These are phyloP conservation scores for Knoxia roxburghii DNA, from an alignment of 257 asterid genomes.

Conservation along the genomic window DNA sequence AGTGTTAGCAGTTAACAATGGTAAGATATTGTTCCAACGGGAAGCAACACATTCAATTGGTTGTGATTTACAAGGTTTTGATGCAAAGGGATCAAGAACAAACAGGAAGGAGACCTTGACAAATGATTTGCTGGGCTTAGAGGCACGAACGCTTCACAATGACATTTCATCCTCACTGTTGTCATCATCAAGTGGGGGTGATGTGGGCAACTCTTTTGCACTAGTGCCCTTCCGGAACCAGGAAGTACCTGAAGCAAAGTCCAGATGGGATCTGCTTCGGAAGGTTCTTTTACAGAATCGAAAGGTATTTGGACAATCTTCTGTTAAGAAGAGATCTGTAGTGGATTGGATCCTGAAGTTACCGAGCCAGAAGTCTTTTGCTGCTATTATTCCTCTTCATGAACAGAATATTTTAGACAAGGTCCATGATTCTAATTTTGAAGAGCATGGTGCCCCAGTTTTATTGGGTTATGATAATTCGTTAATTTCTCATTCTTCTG, in stretches of 20 bases:
- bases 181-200: slow-evolving; percentile 18
- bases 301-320: slow-evolving; percentile 27
- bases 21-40: slow-evolving; percentile 60
- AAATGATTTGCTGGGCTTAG: slow-evolving; percentile 39
- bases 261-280: slow-evolving; percentile 64
- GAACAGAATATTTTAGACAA: slow-evolving; percentile 39
- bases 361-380: slow-evolving; percentile 55
- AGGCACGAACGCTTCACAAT: slow-evolving; percentile 18
- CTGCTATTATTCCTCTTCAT: slow-evolving; percentile 63
- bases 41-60: slow-evolving; percentile 29
- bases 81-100: slow-evolving; percentile 27
- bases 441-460: slow-evolving; percentile 39
- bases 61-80: slow-evolving; percentile 28
- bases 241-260: slow-evolving; percentile 31
- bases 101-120: slow-evolving; percentile 38
- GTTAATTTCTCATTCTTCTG: slow-evolving; percentile 21
- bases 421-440: slow-evolving; percentile 27
- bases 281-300: slow-evolving; percentile 35
- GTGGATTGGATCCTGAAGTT: slow-evolving; percentile 43
- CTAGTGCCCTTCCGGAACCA: slow-evolving; percentile 46
- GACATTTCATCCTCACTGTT: slow-evolving; percentile 17
- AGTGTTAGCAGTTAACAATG: slow-evolving; percentile 63
- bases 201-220: slow-evolving; percentile 41
- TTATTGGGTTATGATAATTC: slow-evolving; percentile 23
- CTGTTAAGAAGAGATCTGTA: slow-evolving; percentile 42